Evolutionary conservation across 2,329 filamentous ascomycete genomes (phyloP).

Genomic region (Aspergillus felis): DNA sequence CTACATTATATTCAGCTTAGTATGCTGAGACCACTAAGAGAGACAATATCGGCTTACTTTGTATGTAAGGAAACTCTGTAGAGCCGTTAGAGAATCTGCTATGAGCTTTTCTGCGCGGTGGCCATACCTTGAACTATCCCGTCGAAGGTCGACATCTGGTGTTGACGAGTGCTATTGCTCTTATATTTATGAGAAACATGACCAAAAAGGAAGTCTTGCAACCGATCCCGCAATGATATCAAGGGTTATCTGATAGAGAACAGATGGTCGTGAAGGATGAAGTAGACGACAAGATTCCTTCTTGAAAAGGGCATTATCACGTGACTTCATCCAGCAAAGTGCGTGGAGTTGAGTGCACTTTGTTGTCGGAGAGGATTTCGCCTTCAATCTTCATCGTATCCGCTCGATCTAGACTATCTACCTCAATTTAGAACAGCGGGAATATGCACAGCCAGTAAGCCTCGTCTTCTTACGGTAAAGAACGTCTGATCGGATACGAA

Average conservation of each 20-base stretch:
- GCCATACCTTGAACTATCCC: slow-evolving; percentile 54
- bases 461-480: neutral
- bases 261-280: neutral
- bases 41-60: slow-evolving; percentile 46
- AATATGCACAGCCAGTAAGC: neutral
- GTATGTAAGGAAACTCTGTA: slow-evolving; percentile 72
- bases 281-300: neutral
- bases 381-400: neutral
- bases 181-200: neutral
- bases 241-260: neutral
- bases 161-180: neutral
- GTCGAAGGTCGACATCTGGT: slow-evolving; percentile 71
- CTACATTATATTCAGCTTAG: slow-evolving; percentile 37
- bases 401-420: neutral
- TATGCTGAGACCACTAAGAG: slow-evolving; percentile 3
- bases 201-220: neutral
- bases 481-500: neutral
- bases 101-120: neutral
- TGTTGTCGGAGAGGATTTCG: neutral
- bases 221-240: neutral
- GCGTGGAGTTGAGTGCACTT: neutral
- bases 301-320: neutral
- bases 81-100: slow-evolving; percentile 10
- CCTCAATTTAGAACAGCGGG: neutral
- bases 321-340: neutral